These are phyloP conservation scores for Dovyalis caffra DNA, from an alignment of 345 rosid genomes.

Conservation along the genomic window DNA sequence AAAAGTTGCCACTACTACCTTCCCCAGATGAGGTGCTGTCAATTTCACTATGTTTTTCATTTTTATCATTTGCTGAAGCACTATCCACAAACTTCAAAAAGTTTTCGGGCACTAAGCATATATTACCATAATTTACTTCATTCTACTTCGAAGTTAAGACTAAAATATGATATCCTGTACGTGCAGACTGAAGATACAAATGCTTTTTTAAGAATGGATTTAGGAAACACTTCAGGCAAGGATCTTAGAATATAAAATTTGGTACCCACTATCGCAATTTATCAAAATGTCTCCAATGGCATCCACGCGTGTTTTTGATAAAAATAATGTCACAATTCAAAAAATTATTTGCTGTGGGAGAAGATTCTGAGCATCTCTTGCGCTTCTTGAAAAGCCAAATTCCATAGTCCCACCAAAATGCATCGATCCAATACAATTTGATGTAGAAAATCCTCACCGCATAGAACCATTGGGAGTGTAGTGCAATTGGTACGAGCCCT, in stretches of 20 bases:
- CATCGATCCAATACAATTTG: background rate
- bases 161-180: too few relatives aligned
- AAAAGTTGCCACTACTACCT: background rate
- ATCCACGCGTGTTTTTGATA: background rate
- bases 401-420: background rate
- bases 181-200: background rate
- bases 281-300: background rate
- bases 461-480: background rate
- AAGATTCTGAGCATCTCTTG: background rate
- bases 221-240: background rate
- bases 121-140: background rate
- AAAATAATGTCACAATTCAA: background rate
- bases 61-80: background rate
- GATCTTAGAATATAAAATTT: background rate
- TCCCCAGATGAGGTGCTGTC: slow-evolving; percentile 1
- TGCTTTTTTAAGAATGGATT: background rate
- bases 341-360: background rate
- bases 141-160: background rate
- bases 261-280: background rate
- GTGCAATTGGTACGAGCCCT: background rate
- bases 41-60: background rate
- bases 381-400: background rate
- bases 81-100: background rate
- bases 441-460: too few relatives aligned
- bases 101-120: background rate